Evolutionary conservation across 108 stramenopile genomes (phyloP).

Genomic region (Nannochloropsis granulata): DNA sequence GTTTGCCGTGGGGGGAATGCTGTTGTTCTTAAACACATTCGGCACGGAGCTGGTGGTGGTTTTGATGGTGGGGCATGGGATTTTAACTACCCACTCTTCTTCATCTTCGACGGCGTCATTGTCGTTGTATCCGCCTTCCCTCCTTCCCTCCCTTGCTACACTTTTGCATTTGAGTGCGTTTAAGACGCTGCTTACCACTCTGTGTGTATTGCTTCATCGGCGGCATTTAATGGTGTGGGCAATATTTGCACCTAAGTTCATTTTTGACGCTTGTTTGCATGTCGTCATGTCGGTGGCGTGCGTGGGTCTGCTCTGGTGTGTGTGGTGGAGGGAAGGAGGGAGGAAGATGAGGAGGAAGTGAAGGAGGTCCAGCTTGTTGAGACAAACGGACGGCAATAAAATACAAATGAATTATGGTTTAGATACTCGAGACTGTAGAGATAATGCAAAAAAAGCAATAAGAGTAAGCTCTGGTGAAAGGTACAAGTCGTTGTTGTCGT

Average conservation of each 20-base stretch:
- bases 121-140: background rate
- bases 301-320: background rate
- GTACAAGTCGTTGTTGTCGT: too few relatives aligned
- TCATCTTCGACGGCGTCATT: background rate
- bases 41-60: constrained; percentile 25
- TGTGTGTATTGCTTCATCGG: constrained; percentile 24
- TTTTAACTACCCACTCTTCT: background rate
- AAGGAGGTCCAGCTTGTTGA: too few relatives aligned
- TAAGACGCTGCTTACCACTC: constrained; percentile 17
- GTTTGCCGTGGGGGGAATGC: constrained; percentile 8
- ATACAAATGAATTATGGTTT: too few relatives aligned
- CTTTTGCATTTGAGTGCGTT: background rate
- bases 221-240: constrained; percentile 44
- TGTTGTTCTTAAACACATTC: constrained; percentile 35
- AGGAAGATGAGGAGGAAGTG: background rate
- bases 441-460: too few relatives aligned
- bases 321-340: background rate
- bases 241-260: constrained; percentile 36
- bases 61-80: background rate
- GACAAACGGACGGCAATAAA: too few relatives aligned
- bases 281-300: constrained; percentile 1
- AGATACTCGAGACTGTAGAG: too few relatives aligned
- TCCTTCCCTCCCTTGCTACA: background rate
- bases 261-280: constrained; percentile 33
- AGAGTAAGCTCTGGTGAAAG: too few relatives aligned